phyloP scores from a whole-genome alignment of 495 filamentous ascomycete species.

The Aspergillus cristatus region DNA sequence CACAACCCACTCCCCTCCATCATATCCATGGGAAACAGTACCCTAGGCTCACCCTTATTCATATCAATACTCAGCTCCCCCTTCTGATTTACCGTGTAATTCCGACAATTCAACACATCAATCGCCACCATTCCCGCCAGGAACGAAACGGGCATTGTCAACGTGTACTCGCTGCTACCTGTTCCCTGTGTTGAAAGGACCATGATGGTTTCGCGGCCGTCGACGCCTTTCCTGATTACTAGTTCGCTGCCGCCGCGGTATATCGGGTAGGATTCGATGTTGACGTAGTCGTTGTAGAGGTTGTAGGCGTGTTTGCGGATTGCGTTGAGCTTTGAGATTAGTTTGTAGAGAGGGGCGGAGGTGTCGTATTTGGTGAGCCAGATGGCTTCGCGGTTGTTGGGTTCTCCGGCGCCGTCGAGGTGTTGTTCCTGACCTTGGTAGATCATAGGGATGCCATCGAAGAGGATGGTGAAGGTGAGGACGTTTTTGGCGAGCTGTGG shows the following conservation, averaged over 20 bases:
- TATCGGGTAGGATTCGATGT: slow-evolving; percentile 39
- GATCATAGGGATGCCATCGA: slow-evolving; percentile 55
- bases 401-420: slow-evolving; percentile 48
- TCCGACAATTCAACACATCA: slow-evolving; percentile 43
- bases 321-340: slow-evolving; percentile 48
- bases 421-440: slow-evolving; percentile 70
- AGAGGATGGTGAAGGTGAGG: slow-evolving; percentile 61
- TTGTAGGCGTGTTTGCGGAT: slow-evolving; percentile 48
- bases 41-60: slow-evolving; percentile 39
- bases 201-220: slow-evolving; percentile 45
- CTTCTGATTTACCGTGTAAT: slow-evolving; percentile 28
- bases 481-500: slow-evolving; percentile 51
- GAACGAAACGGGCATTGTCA: slow-evolving; percentile 36
- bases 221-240: slow-evolving; percentile 53
- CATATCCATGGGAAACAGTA: slow-evolving; percentile 27
- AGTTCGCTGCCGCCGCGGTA: slow-evolving; percentile 48
- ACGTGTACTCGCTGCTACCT: slow-evolving; percentile 28
- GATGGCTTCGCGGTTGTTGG: slow-evolving; percentile 63
- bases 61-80: slow-evolving; percentile 40
- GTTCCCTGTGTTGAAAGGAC: slow-evolving; percentile 50
- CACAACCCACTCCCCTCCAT: slow-evolving; percentile 31
- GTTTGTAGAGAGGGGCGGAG: slow-evolving; percentile 47
- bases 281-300: slow-evolving; percentile 38
- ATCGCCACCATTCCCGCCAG: slow-evolving; percentile 22
- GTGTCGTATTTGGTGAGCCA: slow-evolving; percentile 62